phyloP scores from a whole-genome alignment of 768 basidiomycete species.

The Suillus sp. region DNA sequence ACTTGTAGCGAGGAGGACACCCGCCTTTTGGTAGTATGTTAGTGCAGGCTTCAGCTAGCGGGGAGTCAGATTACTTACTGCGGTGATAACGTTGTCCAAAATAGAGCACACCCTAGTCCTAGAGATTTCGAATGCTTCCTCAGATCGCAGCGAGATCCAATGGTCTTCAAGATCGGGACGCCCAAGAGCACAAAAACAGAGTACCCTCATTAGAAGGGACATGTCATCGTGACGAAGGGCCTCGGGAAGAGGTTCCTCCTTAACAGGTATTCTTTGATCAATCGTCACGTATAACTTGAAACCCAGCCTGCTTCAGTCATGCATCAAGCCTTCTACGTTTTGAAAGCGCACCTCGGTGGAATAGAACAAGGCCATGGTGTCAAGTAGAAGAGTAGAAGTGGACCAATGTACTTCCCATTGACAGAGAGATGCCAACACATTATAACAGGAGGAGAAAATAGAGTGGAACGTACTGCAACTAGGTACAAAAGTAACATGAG shows the following conservation, averaged over 20 bases:
- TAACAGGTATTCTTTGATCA: not conserved
- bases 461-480: no score
- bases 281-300: not conserved
- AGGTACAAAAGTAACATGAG: no score
- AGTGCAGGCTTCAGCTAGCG: not conserved
- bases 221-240: not conserved
- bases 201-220: not conserved
- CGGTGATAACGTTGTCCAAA: not conserved
- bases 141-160: not conserved
- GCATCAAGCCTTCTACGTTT: not conserved
- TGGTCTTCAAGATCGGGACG: not conserved
- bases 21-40: not conserved
- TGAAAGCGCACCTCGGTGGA: not conserved
- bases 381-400: no score
- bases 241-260: not conserved
- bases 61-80: not conserved
- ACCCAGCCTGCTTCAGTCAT: not conserved
- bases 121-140: not conserved
- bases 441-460: no score
- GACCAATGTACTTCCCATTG: no score
- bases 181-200: not conserved
- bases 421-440: no score
- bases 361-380: not conserved
- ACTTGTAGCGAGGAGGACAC: not conserved
- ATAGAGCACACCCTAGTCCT: not conserved